phyloP scores from a whole-genome alignment of 306 rosid genomes.

The Castanea sativa region DNA sequence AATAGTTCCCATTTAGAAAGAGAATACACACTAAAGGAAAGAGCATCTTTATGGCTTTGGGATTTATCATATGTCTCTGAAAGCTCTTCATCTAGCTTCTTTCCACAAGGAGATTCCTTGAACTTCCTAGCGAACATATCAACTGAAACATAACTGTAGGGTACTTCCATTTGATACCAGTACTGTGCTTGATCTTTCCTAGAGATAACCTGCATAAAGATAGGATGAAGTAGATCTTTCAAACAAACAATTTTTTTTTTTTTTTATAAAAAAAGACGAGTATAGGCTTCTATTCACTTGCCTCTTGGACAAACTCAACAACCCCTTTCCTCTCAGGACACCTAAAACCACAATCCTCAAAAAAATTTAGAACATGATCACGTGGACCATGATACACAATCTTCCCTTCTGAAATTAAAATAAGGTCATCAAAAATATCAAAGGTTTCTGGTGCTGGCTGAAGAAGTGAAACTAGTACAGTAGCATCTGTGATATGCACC shows the following conservation, averaged over 20 bases:
- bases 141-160: slow-evolving; percentile 24
- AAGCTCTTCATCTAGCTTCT: slow-evolving; percentile 32
- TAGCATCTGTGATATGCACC: slow-evolving; percentile 11
- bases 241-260: neutral
- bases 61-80: slow-evolving; percentile 20
- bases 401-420: slow-evolving; percentile 41
- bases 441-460: slow-evolving; percentile 55
- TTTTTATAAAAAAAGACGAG: neutral
- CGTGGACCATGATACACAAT: slow-evolving; percentile 52
- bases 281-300: neutral
- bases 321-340: slow-evolving; percentile 52
- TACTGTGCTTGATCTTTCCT: slow-evolving; percentile 46
- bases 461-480: slow-evolving; percentile 44
- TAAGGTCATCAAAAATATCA: slow-evolving; percentile 49
- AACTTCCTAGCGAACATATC: slow-evolving; percentile 29
- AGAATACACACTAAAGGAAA: slow-evolving; percentile 22
- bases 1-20: slow-evolving; percentile 47
- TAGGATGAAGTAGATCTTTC: neutral
- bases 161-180: slow-evolving; percentile 28
- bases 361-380: slow-evolving; percentile 29
- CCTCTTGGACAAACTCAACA: slow-evolving; percentile 13
- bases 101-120: slow-evolving; percentile 29
- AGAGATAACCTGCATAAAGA: neutral
- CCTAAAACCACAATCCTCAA: slow-evolving; percentile 45
- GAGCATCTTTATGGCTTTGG: slow-evolving; percentile 18